Base-by-base conservation (phyloP, 192 early-diverging fungal species). In the Lobosporangium transversale region DNA sequence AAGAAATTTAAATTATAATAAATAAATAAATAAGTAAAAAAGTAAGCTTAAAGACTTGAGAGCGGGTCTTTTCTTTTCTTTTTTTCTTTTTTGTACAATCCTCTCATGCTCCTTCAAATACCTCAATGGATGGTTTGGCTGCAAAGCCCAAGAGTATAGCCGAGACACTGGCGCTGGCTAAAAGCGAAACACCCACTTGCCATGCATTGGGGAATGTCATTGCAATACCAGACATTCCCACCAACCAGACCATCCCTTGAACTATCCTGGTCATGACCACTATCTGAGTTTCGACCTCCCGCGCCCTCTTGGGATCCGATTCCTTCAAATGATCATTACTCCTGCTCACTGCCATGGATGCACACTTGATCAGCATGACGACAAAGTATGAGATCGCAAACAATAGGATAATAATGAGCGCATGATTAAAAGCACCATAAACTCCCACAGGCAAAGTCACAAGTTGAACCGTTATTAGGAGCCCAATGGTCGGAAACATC, bases 181-280 rank as follows among this genome's bases (percentile, higher is more conserved):
- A 48, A 36, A 82, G 21, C 17, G 68, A 62, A 1, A 66, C 70
- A 7, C 81, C 81, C 11, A 82, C 53, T 26, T 82, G 67, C 75
- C 76, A 79, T 21, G 76, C 81, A 47, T 59, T 64, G 12, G 81
- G 81, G 31, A 82, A 82, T 0, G 81, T 79, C 66, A 79, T 79
- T 2, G 78, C 56, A 35, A 82, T 68, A 23, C 76, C 59, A 4
- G 76, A 43, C 20, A 69, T 30, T 6, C 75, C 66, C 14, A 82
- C 21, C 18, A 69, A 29, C 70, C 70, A 74, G 12, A 79, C 71
- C 60, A 82, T 30, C 1, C 66, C 66, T 44, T 75, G 71, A 14
- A 66, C 53, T 26, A 79, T 70, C 62, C 81, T 69, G 10, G 76
- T 79, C 45, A 70, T 65, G 24, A 82, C 70, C 36, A 79, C 42